These are phyloP conservation scores for Aschersonia sp. DNA, from an alignment of 2,329 filamentous ascomycete genomes.

Conservation along the genomic window DNA sequence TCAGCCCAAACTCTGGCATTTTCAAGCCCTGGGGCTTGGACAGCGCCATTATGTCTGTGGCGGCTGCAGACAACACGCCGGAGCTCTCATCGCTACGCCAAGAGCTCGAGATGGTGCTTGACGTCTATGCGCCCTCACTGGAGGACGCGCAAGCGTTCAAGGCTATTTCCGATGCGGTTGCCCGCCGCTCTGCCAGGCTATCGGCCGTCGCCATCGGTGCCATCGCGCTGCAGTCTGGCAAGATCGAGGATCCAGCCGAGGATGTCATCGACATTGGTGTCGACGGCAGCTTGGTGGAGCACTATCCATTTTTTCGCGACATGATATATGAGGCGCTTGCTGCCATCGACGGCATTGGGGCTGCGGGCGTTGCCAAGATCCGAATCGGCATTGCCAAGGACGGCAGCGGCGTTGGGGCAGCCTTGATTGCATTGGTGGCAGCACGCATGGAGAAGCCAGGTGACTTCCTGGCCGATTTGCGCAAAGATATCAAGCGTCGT, in stretches of 20 bases:
- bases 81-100: constrained; percentile 62
- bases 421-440: constrained; percentile 83
- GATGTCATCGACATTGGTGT: constrained; percentile 81
- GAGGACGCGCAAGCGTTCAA: constrained; percentile 87
- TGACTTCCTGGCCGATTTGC: constrained; percentile 27
- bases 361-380: constrained; percentile 67
- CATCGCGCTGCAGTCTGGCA: constrained; percentile 67
- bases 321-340: constrained; percentile 74
- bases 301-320: constrained; percentile 84
- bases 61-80: constrained; percentile 63
- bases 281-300: constrained; percentile 86
- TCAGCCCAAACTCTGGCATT: constrained; percentile 51
- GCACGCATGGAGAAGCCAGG: constrained; percentile 45
- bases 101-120: constrained; percentile 61
- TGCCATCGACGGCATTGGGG: constrained; percentile 63
- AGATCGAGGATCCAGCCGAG: constrained; percentile 47
- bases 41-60: constrained; percentile 76
- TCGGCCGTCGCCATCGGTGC: constrained; percentile 79
- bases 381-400: constrained; percentile 95
- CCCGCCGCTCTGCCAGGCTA: constrained; percentile 74
- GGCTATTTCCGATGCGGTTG: constrained; percentile 67
- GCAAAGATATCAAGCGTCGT: constrained; percentile 21
- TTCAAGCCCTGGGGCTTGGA: constrained; percentile 80
- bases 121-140: constrained; percentile 59
- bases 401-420: constrained; percentile 71